Base-by-base conservation (phyloP, 129 eudicot species). In the Glebionis coronaria region DNA sequence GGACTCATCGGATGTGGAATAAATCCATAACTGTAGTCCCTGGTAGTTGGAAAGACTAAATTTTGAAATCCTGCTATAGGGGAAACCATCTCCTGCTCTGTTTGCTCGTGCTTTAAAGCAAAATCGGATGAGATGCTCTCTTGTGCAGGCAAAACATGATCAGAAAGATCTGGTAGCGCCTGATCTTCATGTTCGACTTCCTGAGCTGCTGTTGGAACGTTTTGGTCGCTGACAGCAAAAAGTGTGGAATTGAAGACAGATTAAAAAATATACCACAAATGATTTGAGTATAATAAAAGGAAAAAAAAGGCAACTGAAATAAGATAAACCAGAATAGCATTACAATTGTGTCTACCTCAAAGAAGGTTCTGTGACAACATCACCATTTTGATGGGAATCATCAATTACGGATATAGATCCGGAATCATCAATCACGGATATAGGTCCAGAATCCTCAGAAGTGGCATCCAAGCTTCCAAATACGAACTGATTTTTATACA, bases 381-480 rank as follows among this genome's bases (percentile, higher is more conserved):
- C 79, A 42, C 52, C 72, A 50, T 67, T 52, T 62, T 16, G 70
- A 27, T 54, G 59, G 25, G 63, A 42, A 38, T 65, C 84, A 38
- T 65, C 84, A 29, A 50, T 60, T 57, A 23, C 67, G 19, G 79
- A 51, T 11, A 9, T 18, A 38, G 88, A 73, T 19, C 25, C 73
- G 25, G 74, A 27, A 12, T 46, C 69, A 45, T 64, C 84, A 29
- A 50, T 63, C 61, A 29, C 69, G 20, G 79, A 51, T 11, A 4
- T 19, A 38, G 88, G 76, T 19, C 25, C 73, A 25, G 74, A 27
- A 12, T 46, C 69, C 38, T 64, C 80, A 47, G 59, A 35, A 68
- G 52, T 12, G 69, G 74, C 72, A 76, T 83, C 87, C 81, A 85
- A 56, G 75, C 85, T 88, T 73, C 96, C 96, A 79, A 88, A 88